Base-by-base conservation (phyloP, 805 yeast genomes). In the Wickerhamomyces alni region DNA sequence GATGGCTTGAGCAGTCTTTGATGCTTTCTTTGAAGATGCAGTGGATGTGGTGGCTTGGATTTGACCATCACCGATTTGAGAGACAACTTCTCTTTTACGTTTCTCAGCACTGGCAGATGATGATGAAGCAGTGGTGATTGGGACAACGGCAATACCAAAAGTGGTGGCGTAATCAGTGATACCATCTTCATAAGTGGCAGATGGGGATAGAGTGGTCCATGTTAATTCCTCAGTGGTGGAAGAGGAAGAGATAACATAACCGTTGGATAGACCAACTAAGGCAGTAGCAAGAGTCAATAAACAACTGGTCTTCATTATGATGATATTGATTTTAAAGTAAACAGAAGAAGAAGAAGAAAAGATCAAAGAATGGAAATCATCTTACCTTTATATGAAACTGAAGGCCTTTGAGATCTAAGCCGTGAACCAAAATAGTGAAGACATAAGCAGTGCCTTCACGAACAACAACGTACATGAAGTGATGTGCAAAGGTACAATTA, bases 141-240 rank as follows among this genome's bases (percentile, higher is more conserved):
- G 26, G 47, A 52, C 34, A 37, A 56, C 54, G 40, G 67, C 30
- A 38, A 65, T 36, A 35, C 43, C 42, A 24, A 42, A 73, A 41
- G 84, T 85, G 34, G 79, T 80, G 41, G 53, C 52, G 17, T 70
- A 44, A 26, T 76, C 67, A 22, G 67, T 47, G 18, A 36, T 12
- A 29, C 33, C 38, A 21, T 74, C 60, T 42, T 71, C 67, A 34
- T 75, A 59, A 47, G 73, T 60, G 37, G 70, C 55, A 39, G 68
- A 43, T 37, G 53, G 48, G 18, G 48, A 34, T 33, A 43, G 33
- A 30, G 45, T 40, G 30, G 31, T 18, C 38, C 38, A 36, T 26
- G 28, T 26, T 7, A 6, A 7, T 21, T 21, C 24, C 9, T 21
- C 24, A 21, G 6, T 9, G 24, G 24, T 9, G 8, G 28, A 26